Base-by-base conservation (phyloP, 2,329 filamentous ascomycete genomes). In the Karstenula rhodostoma region DNA sequence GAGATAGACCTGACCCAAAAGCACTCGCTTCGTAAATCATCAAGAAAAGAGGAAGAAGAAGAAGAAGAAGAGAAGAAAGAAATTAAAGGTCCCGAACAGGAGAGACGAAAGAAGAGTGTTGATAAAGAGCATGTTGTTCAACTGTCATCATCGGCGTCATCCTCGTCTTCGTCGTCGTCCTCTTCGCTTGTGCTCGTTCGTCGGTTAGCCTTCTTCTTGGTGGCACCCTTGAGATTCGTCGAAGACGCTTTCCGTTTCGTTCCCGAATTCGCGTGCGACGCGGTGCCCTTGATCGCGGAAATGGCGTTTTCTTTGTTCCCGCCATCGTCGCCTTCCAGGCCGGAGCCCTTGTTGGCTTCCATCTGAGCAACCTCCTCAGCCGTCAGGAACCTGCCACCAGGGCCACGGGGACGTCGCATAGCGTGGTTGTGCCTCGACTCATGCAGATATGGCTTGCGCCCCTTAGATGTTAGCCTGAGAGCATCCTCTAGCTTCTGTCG, bases 381-480 rank as follows among this genome's bases (percentile, higher is more conserved):
- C 0, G 95, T 99, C 77, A 99, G 82, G 84, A 99, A 99, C 25
- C 95, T 90, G 23, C 95, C 95, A 56, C 95, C 95, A 0, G 95
- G 95, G 17, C 95, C 95, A 75, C 95, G 88, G 29, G 95, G 95
- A 71, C 95, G 85, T 59, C 95, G 89, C 95, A 99, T 99, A 10
- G 95, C 95, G 78, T 99, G 95, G 74, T 98, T 98, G 78, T 99
- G 95, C 73, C 95, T 87, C 27, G 94, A 98, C 77, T 99, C 95
- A 80, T 99, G 95, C 33, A 99, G 85, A 73, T 99, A 99, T 3
- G 95, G 95, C 80, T 97, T 98, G 37, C 95, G 89, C 27, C 94
- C 94, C 80, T 99, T 99, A 10, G 91, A 96, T 0, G 95, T 98
- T 59, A 98, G 82, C 44, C 95, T 88, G 46, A 99, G 81, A 57